phyloP scores from a whole-genome alignment of 2,329 filamentous ascomycete genomes.

The Rosellinia necatrix region DNA sequence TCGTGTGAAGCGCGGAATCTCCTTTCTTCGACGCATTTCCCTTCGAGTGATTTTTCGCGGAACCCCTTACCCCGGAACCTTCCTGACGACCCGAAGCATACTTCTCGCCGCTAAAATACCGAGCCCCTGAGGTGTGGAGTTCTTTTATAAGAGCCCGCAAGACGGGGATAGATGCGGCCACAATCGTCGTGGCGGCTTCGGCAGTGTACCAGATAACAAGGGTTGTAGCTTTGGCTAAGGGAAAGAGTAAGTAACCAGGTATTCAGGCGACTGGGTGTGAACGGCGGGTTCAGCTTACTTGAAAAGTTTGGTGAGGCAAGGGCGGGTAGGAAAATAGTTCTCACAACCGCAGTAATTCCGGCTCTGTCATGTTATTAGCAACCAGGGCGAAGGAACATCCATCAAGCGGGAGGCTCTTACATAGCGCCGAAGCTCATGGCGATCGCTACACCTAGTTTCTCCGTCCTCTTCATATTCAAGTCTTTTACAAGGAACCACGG shows the following conservation, averaged over 20 bases:
- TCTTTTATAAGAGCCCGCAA: constrained; percentile 39
- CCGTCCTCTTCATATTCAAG: constrained; percentile 38
- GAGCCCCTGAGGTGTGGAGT: constrained; percentile 28
- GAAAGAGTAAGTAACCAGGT: not conserved
- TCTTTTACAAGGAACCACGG: constrained; percentile 41
- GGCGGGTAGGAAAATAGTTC: constrained; percentile 28
- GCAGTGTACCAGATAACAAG: constrained; percentile 39
- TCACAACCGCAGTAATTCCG: constrained; percentile 34
- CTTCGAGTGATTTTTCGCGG: constrained; percentile 10
- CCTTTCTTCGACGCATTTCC: not conserved
- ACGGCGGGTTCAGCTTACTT: constrained; percentile 26
- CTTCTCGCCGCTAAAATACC: constrained; percentile 24
- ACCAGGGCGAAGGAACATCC: too few species aligned
- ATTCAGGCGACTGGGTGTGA: not conserved
- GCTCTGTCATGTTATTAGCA: constrained; percentile 16
- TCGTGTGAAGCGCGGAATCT: constrained; percentile 21
- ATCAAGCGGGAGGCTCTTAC: constrained; percentile 2
- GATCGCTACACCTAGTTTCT: constrained; percentile 39
- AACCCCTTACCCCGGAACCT: constrained; percentile 20
- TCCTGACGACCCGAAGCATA: constrained; percentile 18
- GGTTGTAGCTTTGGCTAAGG: constrained; percentile 20
- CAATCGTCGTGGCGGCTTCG: constrained; percentile 37
- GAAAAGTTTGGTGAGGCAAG: constrained; percentile 28
- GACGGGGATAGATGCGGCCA: constrained; percentile 42
- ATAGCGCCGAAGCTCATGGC: constrained; percentile 38